Evolutionary conservation across 441 rosid species (phyloP).

Genomic region (Lepidium campestre): DNA sequence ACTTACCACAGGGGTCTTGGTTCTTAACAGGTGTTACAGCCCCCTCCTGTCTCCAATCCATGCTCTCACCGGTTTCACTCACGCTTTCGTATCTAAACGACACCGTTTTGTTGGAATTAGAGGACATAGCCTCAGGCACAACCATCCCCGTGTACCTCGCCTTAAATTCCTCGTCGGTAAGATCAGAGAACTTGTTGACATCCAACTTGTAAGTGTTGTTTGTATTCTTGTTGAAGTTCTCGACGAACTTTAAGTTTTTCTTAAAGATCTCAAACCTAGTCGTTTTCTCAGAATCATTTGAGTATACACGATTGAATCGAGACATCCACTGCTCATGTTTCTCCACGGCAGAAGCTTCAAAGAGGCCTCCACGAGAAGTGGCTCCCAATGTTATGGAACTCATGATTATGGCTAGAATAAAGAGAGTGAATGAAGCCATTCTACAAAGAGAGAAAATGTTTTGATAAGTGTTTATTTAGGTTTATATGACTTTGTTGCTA

Average conservation of each 20-base stretch:
- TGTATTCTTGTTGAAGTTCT: slow-evolving; percentile 32
- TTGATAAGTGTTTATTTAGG: background rate
- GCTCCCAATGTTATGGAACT: background rate
- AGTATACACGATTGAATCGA: slow-evolving; percentile 33
- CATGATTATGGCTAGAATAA: background rate
- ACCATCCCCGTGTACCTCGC: slow-evolving; percentile 19
- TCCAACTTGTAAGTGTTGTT: slow-evolving; percentile 25
- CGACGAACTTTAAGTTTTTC: slow-evolving; percentile 23
- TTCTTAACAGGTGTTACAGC: slow-evolving; percentile 28
- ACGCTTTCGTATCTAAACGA: slow-evolving; percentile 7
- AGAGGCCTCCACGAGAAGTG: slow-evolving; percentile 7
- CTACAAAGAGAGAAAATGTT: background rate
- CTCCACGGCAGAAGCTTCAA: slow-evolving; percentile 9
- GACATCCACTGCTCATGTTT: slow-evolving; percentile 47
- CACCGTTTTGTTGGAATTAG: background rate
- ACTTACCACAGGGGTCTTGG: slow-evolving; percentile 24
- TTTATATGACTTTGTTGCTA: background rate
- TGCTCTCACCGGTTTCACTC: slow-evolving; percentile 12
- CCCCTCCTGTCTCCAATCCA: slow-evolving; percentile 31
- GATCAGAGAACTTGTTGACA: slow-evolving; percentile 30
- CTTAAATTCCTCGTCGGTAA: slow-evolving; percentile 28
- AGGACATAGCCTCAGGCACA: background rate
- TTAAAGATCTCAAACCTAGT: slow-evolving; percentile 18
- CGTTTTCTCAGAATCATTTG: slow-evolving; percentile 29
- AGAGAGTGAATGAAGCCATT: background rate